Evolutionary conservation across 75 land plant species (phyloP).

Genomic region (Azolla pinnata): DNA sequence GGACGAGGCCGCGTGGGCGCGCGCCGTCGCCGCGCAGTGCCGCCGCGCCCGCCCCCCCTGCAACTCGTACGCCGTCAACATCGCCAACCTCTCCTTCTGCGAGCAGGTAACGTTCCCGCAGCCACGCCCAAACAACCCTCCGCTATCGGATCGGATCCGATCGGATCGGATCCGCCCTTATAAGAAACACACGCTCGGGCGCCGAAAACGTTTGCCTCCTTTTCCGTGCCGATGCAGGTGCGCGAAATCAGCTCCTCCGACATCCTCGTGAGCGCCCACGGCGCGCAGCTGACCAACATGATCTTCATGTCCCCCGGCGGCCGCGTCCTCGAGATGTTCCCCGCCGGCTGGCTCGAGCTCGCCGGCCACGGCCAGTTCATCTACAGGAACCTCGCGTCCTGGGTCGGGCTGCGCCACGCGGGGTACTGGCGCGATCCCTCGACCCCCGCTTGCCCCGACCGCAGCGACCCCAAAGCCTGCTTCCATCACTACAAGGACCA

Average conservation of each 20-base stretch:
- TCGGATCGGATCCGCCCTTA: no score
- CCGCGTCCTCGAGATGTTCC: slow-evolving; percentile 25
- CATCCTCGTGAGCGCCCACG: slow-evolving; percentile 27
- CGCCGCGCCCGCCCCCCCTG: no score
- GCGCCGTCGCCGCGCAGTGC: no score
- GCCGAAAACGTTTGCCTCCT: no score
- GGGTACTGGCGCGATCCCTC: slow-evolving; percentile 27
- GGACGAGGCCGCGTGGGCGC: no score
- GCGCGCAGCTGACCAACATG: slow-evolving; percentile 33
- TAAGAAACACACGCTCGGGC: no score
- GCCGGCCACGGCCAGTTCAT: slow-evolving; percentile 31
- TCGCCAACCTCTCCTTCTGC: slow-evolving; percentile 22
- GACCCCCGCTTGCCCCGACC: slow-evolving; percentile 24
- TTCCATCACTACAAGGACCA: slow-evolving; percentile 23
- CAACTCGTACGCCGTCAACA: slow-evolving; percentile 5
- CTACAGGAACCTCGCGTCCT: slow-evolving; percentile 13
- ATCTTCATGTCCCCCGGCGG: slow-evolving; percentile 29
- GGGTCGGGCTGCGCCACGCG: slow-evolving; percentile 20
- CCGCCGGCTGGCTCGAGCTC: slow-evolving; percentile 26
- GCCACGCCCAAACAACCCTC: no score
- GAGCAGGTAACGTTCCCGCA: slow-evolving; percentile 26
- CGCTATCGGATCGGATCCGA: no score
- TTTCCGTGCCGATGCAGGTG: slow-evolving; percentile 8
- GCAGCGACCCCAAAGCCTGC: slow-evolving; percentile 3
- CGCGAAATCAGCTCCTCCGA: slow-evolving; percentile 21